Base-by-base conservation (phyloP, 371 early-diverging fungal genomes). In the Entomophthora muscae region DNA sequence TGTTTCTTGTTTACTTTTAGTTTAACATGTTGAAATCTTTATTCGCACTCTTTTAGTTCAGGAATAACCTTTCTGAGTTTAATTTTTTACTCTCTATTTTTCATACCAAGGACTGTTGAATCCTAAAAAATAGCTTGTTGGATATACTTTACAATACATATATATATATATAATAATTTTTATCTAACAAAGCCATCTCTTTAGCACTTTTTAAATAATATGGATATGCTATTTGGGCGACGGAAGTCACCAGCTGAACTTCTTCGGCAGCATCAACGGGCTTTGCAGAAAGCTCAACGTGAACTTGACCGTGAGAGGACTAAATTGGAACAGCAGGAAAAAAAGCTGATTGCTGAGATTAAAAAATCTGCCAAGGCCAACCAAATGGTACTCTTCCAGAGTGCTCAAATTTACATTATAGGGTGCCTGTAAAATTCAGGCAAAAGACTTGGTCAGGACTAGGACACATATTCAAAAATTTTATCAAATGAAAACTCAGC, bases 361-460 rank as follows among this genome's bases (percentile, higher is more conserved):
- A 93, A 93, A 66, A 90, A 88, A 66, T 73, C 85, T 0, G 98
- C 95, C 32, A 92, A 91, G 68, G 84, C 81, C 5, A 88, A 86
- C 57, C 93, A 95, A 71, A 89, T 88, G 83, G 93, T 88, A 78
- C 32, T 59, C 63, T 32, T 62, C 54, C 42, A 29, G 52, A 51
- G 13, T 54, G 13, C 27, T 60, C 59, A 52, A n/a, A 26, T 51
- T 3, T 53, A 24, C 52, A 53, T 57, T 32, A 24, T 67, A 88
- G 89, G 79, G 76, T 63, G 90, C 93, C 0, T 89, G 88, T 75
- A 93, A 91, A 70, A 82, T 96, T 56, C 93, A 93, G 95, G 98
- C 98, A 32, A 95, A 91, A 73, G 96, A 98, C 72, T 74, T 98
- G 53, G 96, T 97, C 5, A 80, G 96, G 52, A 97, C 95, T 26